Conservation (phyloP, 1,139 yeast genomes). For the Geotrichum australiense region DNA sequence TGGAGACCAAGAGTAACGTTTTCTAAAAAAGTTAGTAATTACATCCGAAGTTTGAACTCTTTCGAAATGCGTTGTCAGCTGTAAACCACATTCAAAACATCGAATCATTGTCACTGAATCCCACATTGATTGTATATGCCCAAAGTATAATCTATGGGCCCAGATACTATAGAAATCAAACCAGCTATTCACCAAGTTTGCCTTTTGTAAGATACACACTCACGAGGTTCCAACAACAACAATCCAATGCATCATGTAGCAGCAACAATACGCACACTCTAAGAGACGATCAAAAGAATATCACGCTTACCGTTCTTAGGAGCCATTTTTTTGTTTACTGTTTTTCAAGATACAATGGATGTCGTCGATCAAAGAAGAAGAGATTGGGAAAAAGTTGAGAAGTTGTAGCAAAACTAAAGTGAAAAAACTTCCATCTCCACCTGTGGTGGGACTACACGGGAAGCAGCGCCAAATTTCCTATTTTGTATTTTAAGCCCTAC, state of each 20-base stretch:
- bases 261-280: slow-evolving; percentile 6
- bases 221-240: slow-evolving; percentile 2
- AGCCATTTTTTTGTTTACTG: slow-evolving; percentile 19
- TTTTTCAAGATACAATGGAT: slow-evolving; percentile 18
- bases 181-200: slow-evolving; percentile 4
- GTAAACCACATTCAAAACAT: background rate
- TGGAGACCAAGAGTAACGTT: slow-evolving; percentile 75
- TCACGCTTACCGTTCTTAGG: slow-evolving; percentile 22
- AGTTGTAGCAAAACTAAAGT: slow-evolving; percentile 1
- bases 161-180: slow-evolving; percentile 12
- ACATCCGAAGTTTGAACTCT: too few species aligned
- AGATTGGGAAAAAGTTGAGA: slow-evolving; percentile 5
- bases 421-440: background rate
- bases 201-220: slow-evolving; percentile 10
- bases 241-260: slow-evolving; percentile 7
- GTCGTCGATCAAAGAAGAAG: slow-evolving; percentile 16
- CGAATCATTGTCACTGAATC: slow-evolving; percentile 4
- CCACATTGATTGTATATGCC: background rate
- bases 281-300: slow-evolving; percentile 19
- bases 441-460: background rate
- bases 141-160: background rate
- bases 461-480: background rate
- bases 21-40: slow-evolving; percentile 34
- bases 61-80: background rate
- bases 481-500: too few species aligned